A percentile compares a stretch with the other conserved stretches of the same genome.
Evolutionary conservation across 2,329 filamentous ascomycete species (phyloP).

Genomic region (Cladophialophora psammophila): DNA sequence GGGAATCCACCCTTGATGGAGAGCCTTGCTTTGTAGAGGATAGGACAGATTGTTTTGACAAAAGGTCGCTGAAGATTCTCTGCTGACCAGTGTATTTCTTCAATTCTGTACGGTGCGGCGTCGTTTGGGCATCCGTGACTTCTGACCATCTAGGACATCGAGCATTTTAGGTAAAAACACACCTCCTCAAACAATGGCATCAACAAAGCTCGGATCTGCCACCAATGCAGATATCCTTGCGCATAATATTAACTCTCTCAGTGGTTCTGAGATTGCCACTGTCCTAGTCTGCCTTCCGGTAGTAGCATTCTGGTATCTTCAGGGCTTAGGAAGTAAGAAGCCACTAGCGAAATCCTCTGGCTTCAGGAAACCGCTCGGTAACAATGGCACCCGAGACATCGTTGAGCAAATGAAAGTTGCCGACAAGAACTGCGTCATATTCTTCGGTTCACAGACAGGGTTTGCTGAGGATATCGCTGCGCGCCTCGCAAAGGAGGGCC

Average conservation of each 20-base stretch:
- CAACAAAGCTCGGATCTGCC: neutral
- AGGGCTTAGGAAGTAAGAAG: neutral
- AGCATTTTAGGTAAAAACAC: neutral
- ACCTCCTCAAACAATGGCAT: neutral
- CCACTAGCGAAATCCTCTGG: neutral
- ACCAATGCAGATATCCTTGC: neutral
- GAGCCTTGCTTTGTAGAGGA: neutral
- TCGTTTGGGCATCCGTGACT: neutral
- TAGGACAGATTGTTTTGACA: neutral
- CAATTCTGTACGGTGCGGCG: neutral
- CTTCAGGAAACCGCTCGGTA: neutral
- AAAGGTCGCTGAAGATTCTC: neutral
- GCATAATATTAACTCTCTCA: neutral
- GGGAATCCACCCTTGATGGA: neutral
- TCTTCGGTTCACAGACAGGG: conserved; percentile 98
- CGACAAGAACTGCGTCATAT: conserved; percentile 96
- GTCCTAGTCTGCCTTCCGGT: neutral
- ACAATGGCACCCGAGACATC: conserved; percentile 3
- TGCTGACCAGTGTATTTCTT: neutral
- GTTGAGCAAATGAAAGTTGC: conserved; percentile 87
- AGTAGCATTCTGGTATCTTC: neutral
- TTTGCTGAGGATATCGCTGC: conserved; percentile 98
- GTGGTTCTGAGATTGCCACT: neutral
- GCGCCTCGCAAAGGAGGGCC: conserved; percentile 93
- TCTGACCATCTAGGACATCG: neutral